A percentile compares a stretch with the other conserved stretches of the same genome.
These are phyloP conservation scores for Phaffia tasmanica DNA, from an alignment of 768 basidiomycete genomes.

Conservation along the genomic window DNA sequence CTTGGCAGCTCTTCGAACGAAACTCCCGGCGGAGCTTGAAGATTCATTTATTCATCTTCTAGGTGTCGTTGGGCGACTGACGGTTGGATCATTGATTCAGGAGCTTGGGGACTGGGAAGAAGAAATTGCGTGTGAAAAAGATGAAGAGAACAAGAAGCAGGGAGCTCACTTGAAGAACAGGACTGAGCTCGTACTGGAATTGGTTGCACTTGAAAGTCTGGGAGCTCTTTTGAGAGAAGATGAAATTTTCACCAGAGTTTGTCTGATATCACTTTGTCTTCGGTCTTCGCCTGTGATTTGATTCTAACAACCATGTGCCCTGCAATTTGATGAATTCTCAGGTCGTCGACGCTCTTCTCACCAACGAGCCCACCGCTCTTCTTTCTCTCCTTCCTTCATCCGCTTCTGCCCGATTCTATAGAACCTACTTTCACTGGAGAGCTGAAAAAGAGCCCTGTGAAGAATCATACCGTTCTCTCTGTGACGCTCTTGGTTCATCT, in stretches of 20 bases:
- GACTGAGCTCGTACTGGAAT: slow-evolving; percentile 2
- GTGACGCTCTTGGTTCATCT: slow-evolving; percentile 4
- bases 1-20: slow-evolving; percentile 11
- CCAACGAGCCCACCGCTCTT: slow-evolving; percentile 10
- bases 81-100: slow-evolving; percentile 2
- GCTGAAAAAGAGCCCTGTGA: slow-evolving; percentile 1
- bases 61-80: not conserved
- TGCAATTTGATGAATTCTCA: not conserved
- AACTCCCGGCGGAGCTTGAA: not conserved
- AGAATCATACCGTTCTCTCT: slow-evolving; percentile 2
- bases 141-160: not conserved
- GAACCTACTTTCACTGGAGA: slow-evolving; percentile 13
- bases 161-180: not conserved
- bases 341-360: slow-evolving; percentile 15
- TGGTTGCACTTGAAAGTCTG: slow-evolving; percentile 5
- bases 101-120: slow-evolving; percentile 15
- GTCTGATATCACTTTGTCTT: not conserved
- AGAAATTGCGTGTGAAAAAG: not conserved
- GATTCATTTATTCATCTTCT: slow-evolving; percentile 11
- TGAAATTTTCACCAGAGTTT: slow-evolving; percentile 13
- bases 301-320: not conserved
- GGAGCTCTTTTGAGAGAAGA: slow-evolving; percentile 18
- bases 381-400: slow-evolving; percentile 5
- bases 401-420: slow-evolving; percentile 2
- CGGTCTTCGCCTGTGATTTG: not conserved